phyloP scores from a whole-genome alignment of 225 moss, liverwort and hornwort genomes.

The Pseudoscleropodium purum region DNA sequence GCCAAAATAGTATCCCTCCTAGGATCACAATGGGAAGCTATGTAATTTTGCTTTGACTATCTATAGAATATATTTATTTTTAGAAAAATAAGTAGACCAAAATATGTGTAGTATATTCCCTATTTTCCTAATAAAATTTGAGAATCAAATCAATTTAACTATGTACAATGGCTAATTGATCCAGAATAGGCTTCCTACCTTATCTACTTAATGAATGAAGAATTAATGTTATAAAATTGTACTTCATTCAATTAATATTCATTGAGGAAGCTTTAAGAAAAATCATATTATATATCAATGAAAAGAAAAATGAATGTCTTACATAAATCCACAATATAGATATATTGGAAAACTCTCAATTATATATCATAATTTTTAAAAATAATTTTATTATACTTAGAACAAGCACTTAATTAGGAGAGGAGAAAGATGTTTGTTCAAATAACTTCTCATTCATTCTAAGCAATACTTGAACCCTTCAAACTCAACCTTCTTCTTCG shows the following conservation, averaged over 20 bases:
- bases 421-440: rapidly evolving
- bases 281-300: background rate
- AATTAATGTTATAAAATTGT: background rate
- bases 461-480: background rate
- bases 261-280: background rate
- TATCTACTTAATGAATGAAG: background rate
- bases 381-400: background rate
- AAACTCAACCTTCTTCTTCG: background rate
- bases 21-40: rapidly evolving
- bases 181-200: background rate
- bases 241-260: background rate
- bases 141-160: background rate
- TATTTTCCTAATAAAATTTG: rapidly evolving
- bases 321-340: background rate
- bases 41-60: background rate
- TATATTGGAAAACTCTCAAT: background rate
- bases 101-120: background rate
- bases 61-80: background rate
- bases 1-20: rapidly evolving
- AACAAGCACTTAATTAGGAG: rapidly evolving
- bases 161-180: background rate
- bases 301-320: rapidly evolving
- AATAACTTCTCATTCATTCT: background rate
- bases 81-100: background rate
- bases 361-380: background rate